A percentile compares a stretch with the other conserved stretches of the same genome.
Conservation (phyloP, 164 flowering plant species). For the Stephania japonica region DNA sequence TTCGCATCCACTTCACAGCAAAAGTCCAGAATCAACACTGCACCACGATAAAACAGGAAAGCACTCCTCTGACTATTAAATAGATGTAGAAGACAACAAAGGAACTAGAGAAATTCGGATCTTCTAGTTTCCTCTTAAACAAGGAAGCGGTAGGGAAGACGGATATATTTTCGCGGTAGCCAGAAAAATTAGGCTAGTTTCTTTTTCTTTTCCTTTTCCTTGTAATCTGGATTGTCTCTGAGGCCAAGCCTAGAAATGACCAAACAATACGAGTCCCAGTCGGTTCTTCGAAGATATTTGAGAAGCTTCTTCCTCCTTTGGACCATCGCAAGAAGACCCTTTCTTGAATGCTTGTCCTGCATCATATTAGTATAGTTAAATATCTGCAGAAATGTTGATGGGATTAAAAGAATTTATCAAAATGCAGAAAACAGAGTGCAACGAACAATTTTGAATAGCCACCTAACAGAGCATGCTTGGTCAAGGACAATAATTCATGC, state of each 20-base stretch:
- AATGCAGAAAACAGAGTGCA: no score
- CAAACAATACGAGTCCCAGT: conserved; percentile 87
- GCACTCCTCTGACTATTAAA: background rate
- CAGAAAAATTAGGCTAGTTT: background rate
- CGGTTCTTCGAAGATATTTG: conserved; percentile 77
- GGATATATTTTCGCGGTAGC: no score
- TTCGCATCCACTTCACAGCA: background rate
- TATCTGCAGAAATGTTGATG: no score
- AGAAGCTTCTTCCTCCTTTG: conserved; percentile 73
- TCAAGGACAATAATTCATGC: no score
- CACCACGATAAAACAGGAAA: background rate
- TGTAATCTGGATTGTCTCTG: conserved; percentile 64
- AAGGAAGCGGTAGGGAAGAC: no score
- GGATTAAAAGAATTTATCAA: no score
- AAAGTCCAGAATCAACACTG: background rate
- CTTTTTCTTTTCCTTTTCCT: conserved; percentile 19
- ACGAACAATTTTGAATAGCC: no score
- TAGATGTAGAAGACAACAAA: background rate
- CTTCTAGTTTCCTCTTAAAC: background rate
- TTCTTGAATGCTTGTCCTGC: conserved; percentile 82
- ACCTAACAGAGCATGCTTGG: no score
- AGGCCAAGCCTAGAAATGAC: conserved; percentile 73
- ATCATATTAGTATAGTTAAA: background rate
- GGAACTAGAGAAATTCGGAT: background rate
- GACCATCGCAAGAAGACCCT: conserved; percentile 78